phyloP scores from a whole-genome alignment of 2,329 filamentous ascomycete genomes.

The Orbilia blumenaviensis region DNA sequence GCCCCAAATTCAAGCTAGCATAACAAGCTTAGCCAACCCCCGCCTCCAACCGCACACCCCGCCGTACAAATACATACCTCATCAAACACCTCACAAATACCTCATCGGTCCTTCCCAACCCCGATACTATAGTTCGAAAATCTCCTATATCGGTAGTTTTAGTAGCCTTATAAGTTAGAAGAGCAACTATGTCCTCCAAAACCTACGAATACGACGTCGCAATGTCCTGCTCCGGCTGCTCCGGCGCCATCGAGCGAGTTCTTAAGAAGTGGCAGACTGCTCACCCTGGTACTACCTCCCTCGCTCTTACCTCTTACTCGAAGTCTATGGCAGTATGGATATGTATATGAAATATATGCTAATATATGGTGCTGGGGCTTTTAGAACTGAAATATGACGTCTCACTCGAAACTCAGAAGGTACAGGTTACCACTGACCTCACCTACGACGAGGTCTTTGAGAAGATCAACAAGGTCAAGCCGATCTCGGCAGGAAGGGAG shows the following conservation, averaged over 20 bases:
- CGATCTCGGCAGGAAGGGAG: constrained; percentile 12
- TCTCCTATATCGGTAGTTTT: too few relatives aligned
- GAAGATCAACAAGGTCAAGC: constrained; percentile 51
- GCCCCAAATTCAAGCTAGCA: background rate
- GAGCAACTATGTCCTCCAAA: constrained; percentile 65
- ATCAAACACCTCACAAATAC: too few relatives aligned
- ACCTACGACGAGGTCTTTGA: constrained; percentile 48
- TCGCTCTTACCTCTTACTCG: too few relatives aligned
- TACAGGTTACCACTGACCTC: constrained; percentile 70
- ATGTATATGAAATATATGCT: background rate
- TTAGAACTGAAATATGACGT: constrained; percentile 73
- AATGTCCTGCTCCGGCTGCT: constrained; percentile 97
- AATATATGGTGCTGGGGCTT: background rate
- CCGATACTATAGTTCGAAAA: background rate
- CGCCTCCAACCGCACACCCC: background rate
- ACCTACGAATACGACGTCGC: constrained; percentile 93
- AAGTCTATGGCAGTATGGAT: too few relatives aligned
- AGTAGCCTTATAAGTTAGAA: background rate
- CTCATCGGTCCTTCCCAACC: background rate
- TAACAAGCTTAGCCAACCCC: background rate
- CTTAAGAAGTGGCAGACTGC: constrained; percentile 80
- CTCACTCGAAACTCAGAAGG: constrained; percentile 84
- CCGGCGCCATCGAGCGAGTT: constrained; percentile 88
- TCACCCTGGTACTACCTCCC: constrained; percentile 67
- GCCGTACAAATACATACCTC: background rate